Conservation (phyloP, 2,329 filamentous ascomycete species). For the Penicillium psychrosexuale region DNA sequence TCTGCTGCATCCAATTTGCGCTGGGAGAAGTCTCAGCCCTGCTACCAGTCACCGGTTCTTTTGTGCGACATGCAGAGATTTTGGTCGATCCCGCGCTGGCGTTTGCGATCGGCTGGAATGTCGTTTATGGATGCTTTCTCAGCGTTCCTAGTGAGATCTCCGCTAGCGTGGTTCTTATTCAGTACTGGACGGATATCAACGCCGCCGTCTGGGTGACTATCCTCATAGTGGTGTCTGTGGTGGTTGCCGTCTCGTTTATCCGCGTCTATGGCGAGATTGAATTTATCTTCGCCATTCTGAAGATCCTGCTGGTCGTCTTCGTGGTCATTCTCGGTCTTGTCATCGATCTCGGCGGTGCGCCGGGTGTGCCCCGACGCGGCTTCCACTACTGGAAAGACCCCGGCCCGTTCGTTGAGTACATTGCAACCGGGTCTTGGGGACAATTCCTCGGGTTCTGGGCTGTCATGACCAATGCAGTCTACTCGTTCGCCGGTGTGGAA, state of each 20-base stretch:
- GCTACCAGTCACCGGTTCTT: constrained; percentile 51
- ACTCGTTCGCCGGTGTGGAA: constrained; percentile 44
- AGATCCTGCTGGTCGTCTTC: constrained; percentile 50
- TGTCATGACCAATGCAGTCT: constrained; percentile 44
- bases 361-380: constrained; percentile 58
- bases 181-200: constrained; percentile 54
- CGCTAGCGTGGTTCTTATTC: constrained; percentile 60
- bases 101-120: constrained; percentile 49
- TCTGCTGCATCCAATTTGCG: constrained; percentile 51
- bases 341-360: constrained; percentile 61
- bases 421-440: constrained; percentile 57
- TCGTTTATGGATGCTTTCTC: constrained; percentile 53
- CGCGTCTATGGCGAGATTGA: constrained; percentile 51
- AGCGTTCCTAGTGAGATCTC: constrained; percentile 60
- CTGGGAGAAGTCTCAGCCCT: constrained; percentile 53
- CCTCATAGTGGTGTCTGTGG: constrained; percentile 57
- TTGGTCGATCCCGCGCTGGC: constrained; percentile 52
- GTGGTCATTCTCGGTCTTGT: constrained; percentile 50
- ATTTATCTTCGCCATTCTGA: constrained; percentile 52
- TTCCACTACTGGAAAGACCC: constrained; percentile 69
- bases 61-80: constrained; percentile 51
- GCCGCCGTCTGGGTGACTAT: constrained; percentile 46
- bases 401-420: constrained; percentile 64
- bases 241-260: constrained; percentile 56
- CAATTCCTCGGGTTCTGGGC: constrained; percentile 61